phyloP scores from a whole-genome alignment of 169 alveolate species.

The Amoebophrya sp. region DNA sequence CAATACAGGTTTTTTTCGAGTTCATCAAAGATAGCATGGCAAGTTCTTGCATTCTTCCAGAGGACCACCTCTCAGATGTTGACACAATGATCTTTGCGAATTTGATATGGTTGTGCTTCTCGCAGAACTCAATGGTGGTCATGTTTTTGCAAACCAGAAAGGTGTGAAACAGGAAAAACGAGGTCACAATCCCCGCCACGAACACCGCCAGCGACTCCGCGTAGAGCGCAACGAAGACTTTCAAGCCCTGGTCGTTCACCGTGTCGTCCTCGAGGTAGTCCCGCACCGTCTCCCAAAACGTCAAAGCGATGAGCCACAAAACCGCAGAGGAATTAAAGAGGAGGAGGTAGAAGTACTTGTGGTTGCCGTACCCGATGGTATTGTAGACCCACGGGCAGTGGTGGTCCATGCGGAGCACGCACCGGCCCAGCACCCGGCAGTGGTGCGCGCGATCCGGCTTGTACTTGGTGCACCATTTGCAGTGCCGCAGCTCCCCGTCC shows the following conservation, averaged over 20 bases:
- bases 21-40: too few species aligned
- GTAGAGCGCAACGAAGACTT: conserved; percentile 59
- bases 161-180: conserved; percentile 65
- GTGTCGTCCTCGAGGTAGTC: background rate
- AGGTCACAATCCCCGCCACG: conserved; percentile 55
- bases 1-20: too few species aligned
- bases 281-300: conserved; percentile 58
- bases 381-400: conserved; percentile 84
- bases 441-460: conserved; percentile 87
- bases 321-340: conserved; percentile 62
- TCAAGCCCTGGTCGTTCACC: background rate
- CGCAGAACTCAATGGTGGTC: conserved; percentile 76
- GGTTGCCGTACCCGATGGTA: conserved; percentile 75
- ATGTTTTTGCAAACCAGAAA: conserved; percentile 60
- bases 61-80: too few species aligned
- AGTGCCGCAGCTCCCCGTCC: conserved; percentile 71
- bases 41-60: too few species aligned
- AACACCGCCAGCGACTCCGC: conserved; percentile 66
- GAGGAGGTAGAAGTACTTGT: conserved; percentile 57
- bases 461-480: conserved; percentile 77
- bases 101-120: too few species aligned
- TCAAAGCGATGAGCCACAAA: conserved; percentile 55
- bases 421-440: conserved; percentile 70
- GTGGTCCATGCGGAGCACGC: conserved; percentile 81
- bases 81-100: too few species aligned